phyloP scores from a whole-genome alignment of 2,329 filamentous ascomycete species.

The Hypoxylon sp. region DNA sequence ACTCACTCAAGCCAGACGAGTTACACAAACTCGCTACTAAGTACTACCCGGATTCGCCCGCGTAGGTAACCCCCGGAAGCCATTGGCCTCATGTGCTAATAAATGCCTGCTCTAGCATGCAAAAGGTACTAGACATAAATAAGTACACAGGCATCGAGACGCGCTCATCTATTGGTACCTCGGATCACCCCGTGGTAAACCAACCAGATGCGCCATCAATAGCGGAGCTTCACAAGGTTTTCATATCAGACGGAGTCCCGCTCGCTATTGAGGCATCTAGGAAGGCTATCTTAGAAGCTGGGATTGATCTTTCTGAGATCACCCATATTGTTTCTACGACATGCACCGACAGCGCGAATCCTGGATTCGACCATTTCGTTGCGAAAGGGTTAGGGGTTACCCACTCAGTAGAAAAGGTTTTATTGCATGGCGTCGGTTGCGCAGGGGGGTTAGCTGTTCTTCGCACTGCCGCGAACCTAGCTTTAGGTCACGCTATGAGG shows the following conservation, averaged over 20 bases:
- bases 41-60: constrained; percentile 72
- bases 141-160: constrained; percentile 75
- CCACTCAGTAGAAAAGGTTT: constrained; percentile 73
- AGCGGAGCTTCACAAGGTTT: constrained; percentile 67
- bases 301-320: constrained; percentile 66
- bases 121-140: constrained; percentile 75
- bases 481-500: constrained; percentile 72
- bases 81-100: constrained; percentile 16
- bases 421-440: constrained; percentile 77
- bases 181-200: constrained; percentile 74
- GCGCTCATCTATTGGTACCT: constrained; percentile 73
- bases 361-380: constrained; percentile 77
- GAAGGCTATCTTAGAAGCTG: constrained; percentile 70
- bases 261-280: constrained; percentile 69
- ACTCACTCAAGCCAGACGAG: constrained; percentile 64
- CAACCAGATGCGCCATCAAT: constrained; percentile 67
- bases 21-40: constrained; percentile 67
- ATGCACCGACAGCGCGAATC: constrained; percentile 78
- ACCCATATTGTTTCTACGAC: constrained; percentile 78
- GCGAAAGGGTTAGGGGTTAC: constrained; percentile 70
- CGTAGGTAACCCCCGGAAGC: constrained; percentile 62
- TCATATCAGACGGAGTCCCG: constrained; percentile 71
- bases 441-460: constrained; percentile 73
- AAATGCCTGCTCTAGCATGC: constrained; percentile 63
- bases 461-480: constrained; percentile 76